Evolutionary conservation across 164 flowering plant species (phyloP).

Genomic region (Malania oleifera): DNA sequence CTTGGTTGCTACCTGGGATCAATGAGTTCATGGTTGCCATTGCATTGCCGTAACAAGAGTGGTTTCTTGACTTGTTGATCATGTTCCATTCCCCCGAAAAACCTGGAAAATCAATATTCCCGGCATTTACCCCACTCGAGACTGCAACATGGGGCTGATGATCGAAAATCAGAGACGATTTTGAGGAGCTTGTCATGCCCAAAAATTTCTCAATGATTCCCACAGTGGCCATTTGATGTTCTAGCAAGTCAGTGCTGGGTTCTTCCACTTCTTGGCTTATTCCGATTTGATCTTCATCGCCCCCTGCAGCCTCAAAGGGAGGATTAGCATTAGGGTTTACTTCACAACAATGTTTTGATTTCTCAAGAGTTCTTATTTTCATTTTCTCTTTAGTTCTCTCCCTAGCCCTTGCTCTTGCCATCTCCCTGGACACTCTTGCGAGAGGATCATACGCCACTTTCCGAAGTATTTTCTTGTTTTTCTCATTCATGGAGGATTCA

Average conservation of each 20-base stretch:
- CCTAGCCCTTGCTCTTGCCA: slow-evolving; percentile 37
- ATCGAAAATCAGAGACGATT: slow-evolving; percentile 1
- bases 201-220: slow-evolving; percentile 22
- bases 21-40: slow-evolving; percentile 4
- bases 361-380: slow-evolving; percentile 11
- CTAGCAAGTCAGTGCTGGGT: slow-evolving; percentile 1
- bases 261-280: slow-evolving; percentile 5
- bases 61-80: background rate
- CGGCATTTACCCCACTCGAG: slow-evolving; percentile 6
- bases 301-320: background rate
- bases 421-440: slow-evolving; percentile 22
- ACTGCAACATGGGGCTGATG: background rate
- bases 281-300: too few species aligned
- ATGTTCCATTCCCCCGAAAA: slow-evolving; percentile 12
- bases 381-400: slow-evolving; percentile 26
- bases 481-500: background rate
- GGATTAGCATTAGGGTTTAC: slow-evolving; percentile 21
- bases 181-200: slow-evolving; percentile 4
- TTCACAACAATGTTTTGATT: slow-evolving; percentile 6
- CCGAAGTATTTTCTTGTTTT: slow-evolving; percentile 8
- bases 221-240: slow-evolving; percentile 18
- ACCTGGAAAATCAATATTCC: slow-evolving; percentile 8
- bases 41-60: background rate
- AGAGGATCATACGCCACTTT: background rate
- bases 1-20: slow-evolving; percentile 13